A percentile compares a stretch with the other conserved stretches of the same genome.
These are phyloP conservation scores for Coniochaeta sp. DNA, from an alignment of 2,329 filamentous ascomycete species.

Conservation along the genomic window DNA sequence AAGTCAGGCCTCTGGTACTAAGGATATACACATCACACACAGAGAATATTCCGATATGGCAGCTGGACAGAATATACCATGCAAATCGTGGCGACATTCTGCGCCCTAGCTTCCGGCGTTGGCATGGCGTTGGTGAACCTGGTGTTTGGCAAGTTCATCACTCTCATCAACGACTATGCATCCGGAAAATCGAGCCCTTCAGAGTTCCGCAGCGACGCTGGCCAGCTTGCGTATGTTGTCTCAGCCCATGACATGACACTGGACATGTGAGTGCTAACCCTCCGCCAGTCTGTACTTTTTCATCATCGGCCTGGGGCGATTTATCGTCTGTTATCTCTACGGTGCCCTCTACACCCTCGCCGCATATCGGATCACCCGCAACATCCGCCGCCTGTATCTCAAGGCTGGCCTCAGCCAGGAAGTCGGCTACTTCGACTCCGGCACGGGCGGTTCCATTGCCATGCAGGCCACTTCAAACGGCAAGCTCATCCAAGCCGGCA, in stretches of 20 bases:
- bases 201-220: slow-evolving; percentile 40
- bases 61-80: too few species aligned
- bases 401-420: too few species aligned
- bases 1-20: too few species aligned
- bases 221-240: too few species aligned
- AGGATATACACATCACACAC: too few species aligned
- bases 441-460: slow-evolving; percentile 28
- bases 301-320: slow-evolving; percentile 30
- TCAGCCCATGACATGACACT: too few species aligned
- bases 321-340: slow-evolving; percentile 30
- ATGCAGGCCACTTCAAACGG: slow-evolving; percentile 33
- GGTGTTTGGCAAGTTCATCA: slow-evolving; percentile 48
- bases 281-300: slow-evolving; percentile 56
- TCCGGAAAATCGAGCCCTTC: slow-evolving; percentile 31
- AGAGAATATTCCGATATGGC: too few species aligned
- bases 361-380: too few species aligned
- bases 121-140: slow-evolving; percentile 24
- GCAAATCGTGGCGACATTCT: too few species aligned
- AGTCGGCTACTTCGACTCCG: slow-evolving; percentile 45
- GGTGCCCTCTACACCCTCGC: too few species aligned
- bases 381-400: too few species aligned
- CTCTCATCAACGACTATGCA: slow-evolving; percentile 51
- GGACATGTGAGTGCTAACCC: slow-evolving; percentile 37
- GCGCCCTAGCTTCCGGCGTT: too few species aligned
- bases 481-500: slow-evolving; percentile 24